Percentiles rank a stretch among this genome's conserved stretches.
These are phyloP conservation scores for Vanderwaltozyma yarrowii DNA, from an alignment of 805 yeast genomes.

Conservation along the genomic window DNA sequence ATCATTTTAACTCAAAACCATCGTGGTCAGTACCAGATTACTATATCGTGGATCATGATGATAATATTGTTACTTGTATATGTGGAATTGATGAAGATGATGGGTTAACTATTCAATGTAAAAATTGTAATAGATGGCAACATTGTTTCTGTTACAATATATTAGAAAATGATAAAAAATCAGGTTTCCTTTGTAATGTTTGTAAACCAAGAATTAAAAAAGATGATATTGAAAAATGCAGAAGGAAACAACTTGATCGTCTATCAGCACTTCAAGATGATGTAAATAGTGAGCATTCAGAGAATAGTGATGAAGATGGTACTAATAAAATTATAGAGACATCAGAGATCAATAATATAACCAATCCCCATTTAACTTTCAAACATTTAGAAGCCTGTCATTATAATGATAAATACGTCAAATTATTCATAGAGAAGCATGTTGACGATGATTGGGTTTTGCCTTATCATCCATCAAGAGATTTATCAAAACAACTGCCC, in stretches of 20 bases:
- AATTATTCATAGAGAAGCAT: constrained; percentile 43
- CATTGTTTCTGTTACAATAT: constrained; percentile 88
- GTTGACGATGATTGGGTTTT: constrained; percentile 33
- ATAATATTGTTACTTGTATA: constrained; percentile 81
- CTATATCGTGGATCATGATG: constrained; percentile 66
- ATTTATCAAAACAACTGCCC: constrained; percentile 11
- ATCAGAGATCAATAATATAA: neutral
- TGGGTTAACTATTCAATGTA: constrained; percentile 93
- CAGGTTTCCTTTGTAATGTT: constrained; percentile 60
- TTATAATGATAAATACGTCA: constrained; percentile 32
- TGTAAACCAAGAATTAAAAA: constrained; percentile 47
- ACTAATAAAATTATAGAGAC: too few relatives aligned
- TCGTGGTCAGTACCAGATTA: constrained; percentile 28
- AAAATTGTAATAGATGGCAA: constrained; percentile 87
- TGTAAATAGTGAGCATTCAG: neutral
- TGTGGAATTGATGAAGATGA: constrained; percentile 84
- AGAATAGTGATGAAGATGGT: neutral
- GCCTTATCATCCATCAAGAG: constrained; percentile 8
- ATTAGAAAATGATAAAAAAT: constrained; percentile 58
- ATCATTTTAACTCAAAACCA: constrained; percentile 7
- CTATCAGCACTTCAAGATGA: neutral
- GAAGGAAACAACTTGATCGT: constrained; percentile 26
- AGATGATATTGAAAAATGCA: constrained; percentile 36
- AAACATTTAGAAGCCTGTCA: neutral
- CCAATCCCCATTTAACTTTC: neutral